Evolutionary conservation across 345 rosid genomes (phyloP).

Genomic region (Crucihimalaya himalaica): DNA sequence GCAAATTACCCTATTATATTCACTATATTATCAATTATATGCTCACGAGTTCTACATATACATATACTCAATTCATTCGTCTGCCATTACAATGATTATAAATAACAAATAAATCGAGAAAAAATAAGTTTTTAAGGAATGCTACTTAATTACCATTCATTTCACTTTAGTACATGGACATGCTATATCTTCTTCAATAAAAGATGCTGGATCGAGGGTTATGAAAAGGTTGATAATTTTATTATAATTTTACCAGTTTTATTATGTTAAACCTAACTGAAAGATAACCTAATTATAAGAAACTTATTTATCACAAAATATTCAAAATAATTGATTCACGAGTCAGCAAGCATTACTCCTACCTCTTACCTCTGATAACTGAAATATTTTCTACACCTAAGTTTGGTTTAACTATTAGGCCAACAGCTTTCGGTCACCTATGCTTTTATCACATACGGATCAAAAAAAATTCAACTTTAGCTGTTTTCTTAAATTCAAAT

Average conservation of each 20-base stretch:
- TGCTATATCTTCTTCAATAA: background rate
- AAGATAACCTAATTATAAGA: constrained; percentile 16
- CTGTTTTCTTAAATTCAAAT: background rate
- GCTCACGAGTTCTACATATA: constrained; percentile 23
- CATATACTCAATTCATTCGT: background rate
- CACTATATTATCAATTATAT: constrained; percentile 27
- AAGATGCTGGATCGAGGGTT: background rate
- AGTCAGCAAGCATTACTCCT: constrained; percentile 28
- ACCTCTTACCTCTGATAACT: constrained; percentile 3
- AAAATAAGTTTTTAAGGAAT: background rate
- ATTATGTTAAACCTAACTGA: constrained; percentile 15
- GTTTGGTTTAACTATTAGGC: constrained; percentile 24
- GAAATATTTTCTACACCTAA: constrained; percentile 9
- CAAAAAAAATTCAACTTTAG: background rate
- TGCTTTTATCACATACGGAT: constrained; percentile 10
- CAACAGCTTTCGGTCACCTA: constrained; percentile 31
- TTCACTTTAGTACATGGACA: background rate
- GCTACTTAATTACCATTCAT: constrained; percentile 28
- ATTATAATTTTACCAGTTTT: constrained; percentile 8
- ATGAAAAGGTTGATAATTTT: constrained; percentile 15
- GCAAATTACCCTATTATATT: constrained; percentile 8
- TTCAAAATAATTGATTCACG: background rate
- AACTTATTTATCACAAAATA: background rate
- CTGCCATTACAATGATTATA: constrained; percentile 3
- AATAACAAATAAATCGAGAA: background rate